These are phyloP conservation scores for Candida boidinii DNA, from an alignment of 805 yeast species.

Conservation along the genomic window DNA sequence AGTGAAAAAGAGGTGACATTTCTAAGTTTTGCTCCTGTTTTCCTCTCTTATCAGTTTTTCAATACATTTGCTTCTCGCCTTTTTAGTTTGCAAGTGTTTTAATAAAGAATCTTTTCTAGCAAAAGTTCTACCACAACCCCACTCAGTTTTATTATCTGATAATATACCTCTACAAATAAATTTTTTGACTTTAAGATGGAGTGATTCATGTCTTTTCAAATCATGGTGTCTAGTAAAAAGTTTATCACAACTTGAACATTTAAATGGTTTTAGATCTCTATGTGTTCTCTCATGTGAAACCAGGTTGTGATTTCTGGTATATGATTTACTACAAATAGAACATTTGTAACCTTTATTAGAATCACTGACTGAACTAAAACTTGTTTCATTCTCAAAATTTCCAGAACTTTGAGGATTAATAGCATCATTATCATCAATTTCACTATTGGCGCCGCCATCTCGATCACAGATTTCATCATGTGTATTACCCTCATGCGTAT, in stretches of 20 bases:
- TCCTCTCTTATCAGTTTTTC: not conserved
- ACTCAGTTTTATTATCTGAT: not conserved
- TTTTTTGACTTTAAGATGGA: not conserved
- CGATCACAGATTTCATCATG: too few relatives aligned
- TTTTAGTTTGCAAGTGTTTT: slow-evolving; percentile 2
- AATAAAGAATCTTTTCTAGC: slow-evolving; percentile 1
- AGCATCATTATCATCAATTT: too few relatives aligned
- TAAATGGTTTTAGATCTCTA: slow-evolving; percentile 82
- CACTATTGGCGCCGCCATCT: too few relatives aligned
- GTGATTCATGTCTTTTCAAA: not conserved
- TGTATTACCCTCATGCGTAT: too few relatives aligned
- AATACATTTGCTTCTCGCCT: slow-evolving; percentile 1
- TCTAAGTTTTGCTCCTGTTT: too few relatives aligned
- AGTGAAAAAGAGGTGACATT: too few relatives aligned
- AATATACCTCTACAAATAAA: not conserved
- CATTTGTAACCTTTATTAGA: slow-evolving; percentile 78
- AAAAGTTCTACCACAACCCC: slow-evolving; percentile 2
- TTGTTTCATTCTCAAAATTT: not conserved
- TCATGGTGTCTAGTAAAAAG: slow-evolving; percentile 33
- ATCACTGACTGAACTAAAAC: not conserved
- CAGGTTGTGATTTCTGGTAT: slow-evolving; percentile 71
- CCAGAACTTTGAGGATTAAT: too few relatives aligned
- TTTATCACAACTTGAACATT: slow-evolving; percentile 68
- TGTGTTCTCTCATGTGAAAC: slow-evolving; percentile 78
- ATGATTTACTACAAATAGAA: slow-evolving; percentile 53